Evolutionary conservation across 2,329 filamentous ascomycete genomes (phyloP), one percentile per base, ranked within the genome.

Genomic region (Colletotrichum sp.): DNA sequence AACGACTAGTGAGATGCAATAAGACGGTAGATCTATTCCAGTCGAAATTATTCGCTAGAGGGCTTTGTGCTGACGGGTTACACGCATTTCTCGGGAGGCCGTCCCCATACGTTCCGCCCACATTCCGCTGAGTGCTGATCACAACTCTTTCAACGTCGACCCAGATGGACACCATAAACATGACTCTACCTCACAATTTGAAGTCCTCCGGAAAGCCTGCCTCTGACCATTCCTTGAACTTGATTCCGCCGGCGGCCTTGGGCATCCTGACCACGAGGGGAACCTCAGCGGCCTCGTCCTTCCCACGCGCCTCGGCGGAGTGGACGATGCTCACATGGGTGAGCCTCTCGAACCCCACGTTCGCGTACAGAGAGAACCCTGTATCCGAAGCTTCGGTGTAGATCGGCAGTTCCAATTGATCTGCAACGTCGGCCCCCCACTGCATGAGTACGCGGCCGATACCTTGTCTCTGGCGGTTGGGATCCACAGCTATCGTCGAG

Each of bases 351-450:
- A 61, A 61, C 59, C 59, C 59, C 13, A 61, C 59, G 59, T 21
- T 61, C 13, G 81, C 80, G 79, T 90, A 90, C 32, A 89, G 80
- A 4, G 80, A 80, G 32, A 84, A 80, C 1, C 85, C 86, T 5
- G 83, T 81, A 6, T 82, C 84, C 2, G 86, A 87, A 3, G 87
- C 85, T 78, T 89, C 87, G 43, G 88, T 83, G 80, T 89, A 89
- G 5, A 87, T 81, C 5, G 79, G 87, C 30, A 88, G 72, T 18
- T 79, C 78, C n/a, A 82, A 78, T 18, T 82, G 77, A 67, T 86
- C 81, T 67, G 84, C 81, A 48, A 83, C 77, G 32, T 84, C 79
- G 15, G 81, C 78, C 26, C 85, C 86, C 80, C 83, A 87, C 75
- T 87, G 80, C 59, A 61, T 61, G 13, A 86, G 83, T 18, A 85